Conservation (phyloP, 148 eudicot genomes). For the Pouteria glomerata region DNA sequence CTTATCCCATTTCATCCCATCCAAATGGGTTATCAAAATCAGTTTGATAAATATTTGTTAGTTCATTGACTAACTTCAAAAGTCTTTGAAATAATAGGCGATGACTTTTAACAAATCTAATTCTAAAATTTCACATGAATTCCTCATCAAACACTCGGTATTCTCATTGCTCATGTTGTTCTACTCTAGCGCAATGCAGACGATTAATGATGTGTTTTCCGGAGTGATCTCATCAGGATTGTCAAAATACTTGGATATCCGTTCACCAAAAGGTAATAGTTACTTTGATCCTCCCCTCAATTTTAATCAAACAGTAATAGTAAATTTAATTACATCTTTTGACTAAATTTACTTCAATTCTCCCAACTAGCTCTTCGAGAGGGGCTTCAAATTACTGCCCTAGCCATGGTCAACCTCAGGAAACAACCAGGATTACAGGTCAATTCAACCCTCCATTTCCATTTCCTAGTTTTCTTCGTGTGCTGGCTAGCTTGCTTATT, state of each 20-base stretch:
- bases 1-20: too few relatives aligned
- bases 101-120: too few relatives aligned
- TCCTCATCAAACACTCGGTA: too few relatives aligned
- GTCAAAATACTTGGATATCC: slow-evolving; percentile 43
- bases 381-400: slow-evolving; percentile 44
- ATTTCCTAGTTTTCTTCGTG: not conserved
- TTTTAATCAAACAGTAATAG: too few relatives aligned
- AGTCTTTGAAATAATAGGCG: too few relatives aligned
- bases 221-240: slow-evolving; percentile 65
- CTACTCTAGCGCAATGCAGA: slow-evolving; percentile 33
- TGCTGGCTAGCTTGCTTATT: too few relatives aligned
- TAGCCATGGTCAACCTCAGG: slow-evolving; percentile 68
- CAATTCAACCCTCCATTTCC: not conserved
- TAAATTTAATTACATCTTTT: too few relatives aligned
- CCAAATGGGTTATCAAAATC: too few relatives aligned
- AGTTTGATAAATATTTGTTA: too few relatives aligned
- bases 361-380: slow-evolving; percentile 27
- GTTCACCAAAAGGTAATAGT: slow-evolving; percentile 43
- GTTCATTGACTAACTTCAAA: too few relatives aligned
- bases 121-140: too few relatives aligned
- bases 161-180: not conserved
- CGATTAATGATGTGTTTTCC: slow-evolving; percentile 70
- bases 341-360: not conserved
- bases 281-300: not conserved
- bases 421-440: slow-evolving; percentile 61